Base-by-base conservation (phyloP, 345 rosid genomes). In the Trapa incisa region DNA sequence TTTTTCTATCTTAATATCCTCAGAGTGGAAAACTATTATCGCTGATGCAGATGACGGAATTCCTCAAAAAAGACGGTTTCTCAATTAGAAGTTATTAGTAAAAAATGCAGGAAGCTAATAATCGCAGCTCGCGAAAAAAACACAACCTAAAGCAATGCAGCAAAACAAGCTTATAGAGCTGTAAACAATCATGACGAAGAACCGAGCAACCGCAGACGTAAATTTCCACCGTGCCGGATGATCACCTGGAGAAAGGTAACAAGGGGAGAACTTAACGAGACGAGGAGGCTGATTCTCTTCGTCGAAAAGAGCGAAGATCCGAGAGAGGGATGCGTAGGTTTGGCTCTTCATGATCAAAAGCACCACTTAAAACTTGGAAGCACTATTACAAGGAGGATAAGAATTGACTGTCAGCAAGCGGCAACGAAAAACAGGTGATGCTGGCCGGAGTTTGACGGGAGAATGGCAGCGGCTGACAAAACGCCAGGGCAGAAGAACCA, bases 191-290 rank as follows among this genome's bases (percentile, higher is more conserved):
- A 62, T 9, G 13, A 62, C 45, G 17, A 62, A 16, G 8, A 37
- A 15, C 35, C 16, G 42, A 36, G 65, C 22, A 62, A 14, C 5
- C 38, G 43, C 17, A 37, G 36, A 39, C 4, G 36, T 22, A 22
- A 65, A 29, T 22, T 22, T 65, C 47, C 29, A 12, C 32, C 13
- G 68, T 14, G 29, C 29, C 29, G 29, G 29, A 22, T 22, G 29
- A 22, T 22, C 29, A 68, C 64, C 67, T 29, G 52, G 53, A 22
- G 47, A n/a, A 29, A 41, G 53, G 52, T 65, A 37, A 47, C 11
- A 64, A 17, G 67, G 67, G 35, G n/a, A 48, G 36, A 64, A 64
- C 50, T 64, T 64, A 8, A 64, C 50, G 33, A 64, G 48, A 45
- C 67, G 67, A 39, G 35, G 35, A 29, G 67, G 48, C 8, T 64